Base-by-base conservation (phyloP, 2,329 filamentous ascomycete genomes). In the Talaromyces sp. region DNA sequence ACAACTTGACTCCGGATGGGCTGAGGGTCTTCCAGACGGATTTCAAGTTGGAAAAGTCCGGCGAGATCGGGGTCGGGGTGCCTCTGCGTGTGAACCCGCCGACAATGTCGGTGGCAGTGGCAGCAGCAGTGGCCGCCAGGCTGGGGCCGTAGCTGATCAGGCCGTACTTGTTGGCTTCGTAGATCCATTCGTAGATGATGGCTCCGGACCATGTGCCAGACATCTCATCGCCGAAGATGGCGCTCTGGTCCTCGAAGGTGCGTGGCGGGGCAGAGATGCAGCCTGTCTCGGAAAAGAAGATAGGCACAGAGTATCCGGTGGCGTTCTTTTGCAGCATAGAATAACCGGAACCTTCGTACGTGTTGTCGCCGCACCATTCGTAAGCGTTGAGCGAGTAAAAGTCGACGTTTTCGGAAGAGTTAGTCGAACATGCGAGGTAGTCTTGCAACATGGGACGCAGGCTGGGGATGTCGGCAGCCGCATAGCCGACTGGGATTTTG, bases 161-260 rank as follows among this genome's bases (percentile, higher is more conserved):
- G 43, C 91, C 91, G 73, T 96, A 96, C 69, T 90, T 76, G 74
- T 96, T 96, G 56, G 83, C 80, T 75, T 96, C 91, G 71, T 93
- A 79, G 64, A 96, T 91, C 91, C 91, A 96, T 72, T 96, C 91
- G 75, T 96, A 96, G 65, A 96, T 82, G 64, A 96, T 92, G 58
- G 89, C 82, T 58, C 91, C 91, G 56, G 89, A 92, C 82, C 84
- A 88, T 29, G 80, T 82, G 60, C 81, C 79, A 6, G 82, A 77
- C 91, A 96, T 96, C 2, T 90, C 76, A 0, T 81, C 67, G 50
- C 89, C 88, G 68, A 95, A 89, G 66, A 96, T 90, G 55, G 90
- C 86, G 46, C 83, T 81, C 74, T 95, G 90, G 70, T 96, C 78
- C n/a, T 71, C 67, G 61, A 80, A 80, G 7, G 72, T 75, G 35